Conservation (phyloP, 2,329 filamentous ascomycete genomes). For the Torrubiella hemipterigena region DNA sequence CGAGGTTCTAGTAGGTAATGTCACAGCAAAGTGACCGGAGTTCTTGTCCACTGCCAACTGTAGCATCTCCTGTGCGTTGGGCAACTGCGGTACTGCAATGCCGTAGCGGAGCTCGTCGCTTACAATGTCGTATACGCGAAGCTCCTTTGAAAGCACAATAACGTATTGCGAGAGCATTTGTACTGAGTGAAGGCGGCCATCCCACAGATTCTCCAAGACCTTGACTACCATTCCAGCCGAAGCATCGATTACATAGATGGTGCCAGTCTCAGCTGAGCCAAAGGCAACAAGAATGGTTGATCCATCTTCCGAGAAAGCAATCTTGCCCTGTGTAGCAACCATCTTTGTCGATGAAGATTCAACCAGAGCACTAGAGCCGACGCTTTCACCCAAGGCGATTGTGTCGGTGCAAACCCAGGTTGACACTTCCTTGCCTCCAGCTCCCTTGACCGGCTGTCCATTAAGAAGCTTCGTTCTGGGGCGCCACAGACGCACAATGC, state of each 20-base stretch:
- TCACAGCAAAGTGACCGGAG: constrained; percentile 55
- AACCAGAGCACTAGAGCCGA: constrained; percentile 28
- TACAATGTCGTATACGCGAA: constrained; percentile 78
- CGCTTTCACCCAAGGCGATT: constrained; percentile 38
- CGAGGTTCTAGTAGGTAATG: constrained; percentile 33
- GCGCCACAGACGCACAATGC: constrained; percentile 69
- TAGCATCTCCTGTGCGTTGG: constrained; percentile 31
- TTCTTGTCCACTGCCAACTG: constrained; percentile 61
- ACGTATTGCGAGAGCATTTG: constrained; percentile 63
- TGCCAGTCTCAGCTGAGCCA: constrained; percentile 40
- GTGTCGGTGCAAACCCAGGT: constrained; percentile 63
- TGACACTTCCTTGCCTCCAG: constrained; percentile 44
- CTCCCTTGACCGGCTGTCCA: constrained; percentile 51
- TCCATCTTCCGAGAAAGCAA: constrained; percentile 75
- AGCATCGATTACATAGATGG: constrained; percentile 67
- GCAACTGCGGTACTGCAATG: constrained; percentile 37
- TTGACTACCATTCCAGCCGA: constrained; percentile 53
- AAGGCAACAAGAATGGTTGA: constrained; percentile 66
- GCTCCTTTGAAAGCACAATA: constrained; percentile 59
- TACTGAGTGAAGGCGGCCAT: constrained; percentile 52
- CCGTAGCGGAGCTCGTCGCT: constrained; percentile 61
- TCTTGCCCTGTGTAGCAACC: constrained; percentile 43
- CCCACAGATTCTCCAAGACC: constrained; percentile 56
- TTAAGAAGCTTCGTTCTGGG: constrained; percentile 57
- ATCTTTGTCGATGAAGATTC: constrained; percentile 14